Evolutionary conservation across 1,139 yeast species (phyloP), one percentile per base, ranked within the genome.

Genomic region (Scheffersomyces parashehatae): DNA sequence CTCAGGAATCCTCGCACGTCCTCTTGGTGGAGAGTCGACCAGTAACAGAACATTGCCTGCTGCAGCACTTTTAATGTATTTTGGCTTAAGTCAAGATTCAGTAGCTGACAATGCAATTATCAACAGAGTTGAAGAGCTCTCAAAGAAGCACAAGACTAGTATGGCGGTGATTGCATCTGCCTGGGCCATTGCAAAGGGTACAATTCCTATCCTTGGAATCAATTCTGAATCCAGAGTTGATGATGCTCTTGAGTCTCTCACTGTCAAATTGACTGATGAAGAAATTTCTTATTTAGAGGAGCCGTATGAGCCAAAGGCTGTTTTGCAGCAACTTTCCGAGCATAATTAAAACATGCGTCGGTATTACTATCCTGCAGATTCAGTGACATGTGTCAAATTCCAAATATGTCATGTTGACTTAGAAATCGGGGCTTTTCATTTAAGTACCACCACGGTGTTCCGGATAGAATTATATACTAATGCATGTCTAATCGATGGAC

Each of bases 131-230:
- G 83, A 81, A 55, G 70, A 73, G 49, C 33, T 83, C 3, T 72
- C 86, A 11, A 64, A 66, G 49, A 73, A 73, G 50, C 59, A 64
- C 38, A 61, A 59, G n/a, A 70, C 67, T 16, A 57, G 76, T 7
- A 82, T 81, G 85, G 80, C 84, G 0, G 64, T 65, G 13, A 59
- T 82, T 11, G 70, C 85, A 3, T 67, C 75, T 10, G 79, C 83
- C 2, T 82, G 85, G 84, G 68, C 69, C 4, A 47, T 80, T 8
- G 46, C 65, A 36, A 81, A 81, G 56, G 85, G 84, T 5, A 55
- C 65, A 7, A 44, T 55, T 32, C 84, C 85, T 2, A 77, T 82
- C 49, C 75, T 83, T 10, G 88, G 88, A 0, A 56, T 82, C 41
- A 73, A 64, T 47, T 71, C 73, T 26, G 64, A 63, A 8, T 70